phyloP scores from a whole-genome alignment of 768 basidiomycete species.

The Xanthoconium stramineum region DNA sequence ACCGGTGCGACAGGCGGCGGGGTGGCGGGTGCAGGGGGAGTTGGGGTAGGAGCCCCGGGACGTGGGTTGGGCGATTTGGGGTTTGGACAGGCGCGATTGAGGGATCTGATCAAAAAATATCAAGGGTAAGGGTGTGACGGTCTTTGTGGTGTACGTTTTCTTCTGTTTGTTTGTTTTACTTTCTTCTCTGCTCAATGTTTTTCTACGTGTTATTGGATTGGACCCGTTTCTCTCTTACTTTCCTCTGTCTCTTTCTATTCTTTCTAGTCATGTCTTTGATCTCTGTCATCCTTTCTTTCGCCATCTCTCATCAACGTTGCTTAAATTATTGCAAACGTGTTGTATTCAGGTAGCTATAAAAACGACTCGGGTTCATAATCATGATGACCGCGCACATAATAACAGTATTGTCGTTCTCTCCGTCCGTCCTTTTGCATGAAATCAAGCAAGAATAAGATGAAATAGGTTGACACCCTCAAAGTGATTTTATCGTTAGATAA shows the following conservation, averaged over 20 bases:
- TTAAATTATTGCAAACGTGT: constrained; percentile 2
- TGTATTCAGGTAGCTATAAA: neutral
- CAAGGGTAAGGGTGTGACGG: constrained; percentile 38
- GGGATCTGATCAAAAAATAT: constrained; percentile 82
- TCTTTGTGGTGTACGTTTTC: neutral
- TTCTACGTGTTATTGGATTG: neutral
- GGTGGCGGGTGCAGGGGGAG: no score
- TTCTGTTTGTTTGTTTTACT: neutral
- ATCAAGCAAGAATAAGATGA: no score
- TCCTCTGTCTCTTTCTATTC: neutral
- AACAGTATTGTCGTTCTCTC: no score
- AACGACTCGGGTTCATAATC: no score
- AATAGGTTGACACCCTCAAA: no score
- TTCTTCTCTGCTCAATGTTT: neutral
- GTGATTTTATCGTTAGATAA: neutral
- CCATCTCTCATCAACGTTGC: neutral
- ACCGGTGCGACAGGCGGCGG: neutral
- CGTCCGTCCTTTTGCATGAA: no score
- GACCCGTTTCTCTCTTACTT: neutral
- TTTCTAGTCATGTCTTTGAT: neutral
- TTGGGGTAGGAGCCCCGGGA: neutral
- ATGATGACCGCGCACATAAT: no score
- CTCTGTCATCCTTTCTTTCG: neutral
- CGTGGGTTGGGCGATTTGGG: constrained; percentile 46
- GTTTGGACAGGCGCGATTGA: constrained; percentile 73